Percentiles rank a stretch among this genome's conserved stretches.
phyloP scores from a whole-genome alignment of 1,284 basidiomycete species.

The Neonothopanus nambi region DNA sequence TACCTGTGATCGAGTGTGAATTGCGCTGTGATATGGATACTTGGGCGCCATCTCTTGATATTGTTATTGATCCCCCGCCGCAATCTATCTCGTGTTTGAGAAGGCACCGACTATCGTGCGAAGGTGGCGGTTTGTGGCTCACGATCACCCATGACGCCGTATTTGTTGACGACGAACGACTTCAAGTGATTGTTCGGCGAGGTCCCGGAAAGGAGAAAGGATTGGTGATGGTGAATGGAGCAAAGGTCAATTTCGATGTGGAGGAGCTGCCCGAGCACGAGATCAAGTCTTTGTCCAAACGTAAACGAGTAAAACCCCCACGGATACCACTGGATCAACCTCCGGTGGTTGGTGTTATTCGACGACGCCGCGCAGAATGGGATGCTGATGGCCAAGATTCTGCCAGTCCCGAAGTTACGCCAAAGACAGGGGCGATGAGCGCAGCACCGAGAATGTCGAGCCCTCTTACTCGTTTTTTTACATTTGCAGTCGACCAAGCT shows the following conservation, averaged over 20 bases:
- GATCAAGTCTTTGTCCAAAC: constrained; percentile 78
- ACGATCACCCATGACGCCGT: constrained; percentile 88
- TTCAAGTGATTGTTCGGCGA: constrained; percentile 76
- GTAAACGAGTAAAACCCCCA: constrained; percentile 85
- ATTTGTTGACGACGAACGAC: constrained; percentile 73
- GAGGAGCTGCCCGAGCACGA: constrained; percentile 92
- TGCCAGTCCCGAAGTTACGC: constrained; percentile 10
- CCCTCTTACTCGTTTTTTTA: constrained; percentile 73
- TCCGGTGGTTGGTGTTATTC: constrained; percentile 73
- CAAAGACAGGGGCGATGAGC: constrained; percentile 23
- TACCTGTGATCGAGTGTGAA: constrained; percentile 84
- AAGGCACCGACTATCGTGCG: constrained; percentile 83
- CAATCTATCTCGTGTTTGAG: constrained; percentile 82
- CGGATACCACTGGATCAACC: constrained; percentile 93
- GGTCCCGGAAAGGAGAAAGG: constrained; percentile 71
- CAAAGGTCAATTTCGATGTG: constrained; percentile 83
- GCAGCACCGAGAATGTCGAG: constrained; percentile 64
- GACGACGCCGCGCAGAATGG: constrained; percentile 70
- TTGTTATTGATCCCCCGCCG: constrained; percentile 94
- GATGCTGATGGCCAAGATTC: constrained; percentile 39
- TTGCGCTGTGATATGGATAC: constrained; percentile 92
- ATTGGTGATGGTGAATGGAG: constrained; percentile 87
- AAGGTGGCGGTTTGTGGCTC: constrained; percentile 96
- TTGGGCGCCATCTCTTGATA: constrained; percentile 87
- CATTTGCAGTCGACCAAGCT: constrained; percentile 73